These are phyloP conservation scores for Quercus aquifolioides DNA, from an alignment of 306 rosid species.

Conservation along the genomic window DNA sequence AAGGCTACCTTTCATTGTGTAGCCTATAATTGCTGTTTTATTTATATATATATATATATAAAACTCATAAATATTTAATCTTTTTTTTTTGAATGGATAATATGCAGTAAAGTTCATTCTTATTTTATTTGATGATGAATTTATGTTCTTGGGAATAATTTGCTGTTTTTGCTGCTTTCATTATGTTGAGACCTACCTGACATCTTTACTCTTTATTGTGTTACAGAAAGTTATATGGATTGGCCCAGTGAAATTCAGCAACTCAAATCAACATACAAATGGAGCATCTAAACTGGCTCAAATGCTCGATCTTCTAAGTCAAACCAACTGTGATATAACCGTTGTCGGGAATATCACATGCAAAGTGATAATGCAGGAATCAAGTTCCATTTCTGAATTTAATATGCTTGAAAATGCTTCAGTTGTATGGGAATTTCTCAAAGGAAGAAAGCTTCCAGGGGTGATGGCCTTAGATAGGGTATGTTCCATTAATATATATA, in stretches of 20 bases:
- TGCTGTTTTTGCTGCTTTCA: not conserved
- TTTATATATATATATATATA: no score
- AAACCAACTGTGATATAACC: slow-evolving; percentile 52
- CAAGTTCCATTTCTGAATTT: slow-evolving; percentile 36
- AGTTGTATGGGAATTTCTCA: slow-evolving; percentile 85
- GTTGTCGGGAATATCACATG: slow-evolving; percentile 64
- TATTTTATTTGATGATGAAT: not conserved
- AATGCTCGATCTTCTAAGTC: slow-evolving; percentile 52
- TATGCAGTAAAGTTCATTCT: slow-evolving; percentile 3
- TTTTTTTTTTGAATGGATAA: not conserved
- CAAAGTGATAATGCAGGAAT: slow-evolving; percentile 49
- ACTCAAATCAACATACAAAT: slow-evolving; percentile 27
- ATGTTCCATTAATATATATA: slow-evolving; percentile 17
- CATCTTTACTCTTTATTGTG: slow-evolving; percentile 14
- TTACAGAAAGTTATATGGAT: slow-evolving; percentile 78
- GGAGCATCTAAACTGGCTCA: slow-evolving; percentile 67
- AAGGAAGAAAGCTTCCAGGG: slow-evolving; percentile 89
- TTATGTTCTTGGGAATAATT: not conserved
- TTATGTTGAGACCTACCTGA: not conserved
- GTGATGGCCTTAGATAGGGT: slow-evolving; percentile 77
- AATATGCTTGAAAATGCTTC: slow-evolving; percentile 67
- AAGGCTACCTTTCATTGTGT: not conserved
- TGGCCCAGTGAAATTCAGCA: slow-evolving; percentile 69
- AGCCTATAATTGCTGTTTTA: not conserved
- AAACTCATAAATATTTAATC: not conserved